Base-by-base conservation (phyloP, 345 rosid species). In the Brassica rapa region DNA sequence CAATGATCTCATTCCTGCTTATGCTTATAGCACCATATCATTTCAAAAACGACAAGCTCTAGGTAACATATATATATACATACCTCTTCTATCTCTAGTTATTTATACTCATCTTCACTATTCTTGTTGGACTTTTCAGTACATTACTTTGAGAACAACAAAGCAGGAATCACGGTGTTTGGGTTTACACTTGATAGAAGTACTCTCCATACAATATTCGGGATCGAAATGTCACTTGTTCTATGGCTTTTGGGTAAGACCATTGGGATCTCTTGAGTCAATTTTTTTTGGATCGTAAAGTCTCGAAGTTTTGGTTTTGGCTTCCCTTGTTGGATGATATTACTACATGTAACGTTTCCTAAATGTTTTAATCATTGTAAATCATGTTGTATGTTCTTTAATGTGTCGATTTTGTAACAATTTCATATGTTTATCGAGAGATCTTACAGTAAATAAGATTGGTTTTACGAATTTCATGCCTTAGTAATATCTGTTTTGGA, bases 211-310 rank as follows among this genome's bases (percentile, higher is more conserved):
- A 88, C 97, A 65, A 89, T 95, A 66, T 93, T 95, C 4, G 94
- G 94, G 1, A 84, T 95, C 8, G 90, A 95, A 82, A 69, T 95
- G 63, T 91, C 99, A 35, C 94, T 95, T 53, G 94, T 95, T 71
- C 84, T 95, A 0, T 93, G 98, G 98, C 67, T 93, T 78, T 89
- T 93, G 14, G 97, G 99, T 39, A 93, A 95, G 85, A 95, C 99
- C 14, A 23, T 94, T 63, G 91, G 92, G 9, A 84, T 89, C 79
- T 85, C 90, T 69, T 89, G 75, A 89, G 73, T 24, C 66, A 61
- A 8, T 61, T 25, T 53, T 73, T 79, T 53, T 73, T 79, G 65
- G 70, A 67, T 60, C 64, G 16, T 53, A 6, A 53, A 53, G 24
- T 16, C 60, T 72, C 8, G 55, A 75, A 32, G 68, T 53, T 30